Conservation (phyloP, 192 early-diverging fungal species). For the Lobosporangium transversale region DNA sequence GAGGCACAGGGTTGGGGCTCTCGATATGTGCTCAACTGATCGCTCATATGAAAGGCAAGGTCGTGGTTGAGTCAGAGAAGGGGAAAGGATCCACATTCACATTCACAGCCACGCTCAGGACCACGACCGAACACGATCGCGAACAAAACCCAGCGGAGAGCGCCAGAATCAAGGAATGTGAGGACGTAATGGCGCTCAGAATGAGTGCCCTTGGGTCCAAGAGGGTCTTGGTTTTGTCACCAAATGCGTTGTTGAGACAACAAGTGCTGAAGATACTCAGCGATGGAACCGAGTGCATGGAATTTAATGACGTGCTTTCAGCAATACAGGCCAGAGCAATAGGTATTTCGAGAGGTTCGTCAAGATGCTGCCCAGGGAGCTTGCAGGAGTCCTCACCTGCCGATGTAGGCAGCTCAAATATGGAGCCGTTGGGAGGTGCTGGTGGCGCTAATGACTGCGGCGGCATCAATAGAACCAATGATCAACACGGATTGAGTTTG, state of each 20-base stretch:
- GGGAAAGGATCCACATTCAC: conserved; percentile 56
- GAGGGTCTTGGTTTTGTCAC: conserved; percentile 28
- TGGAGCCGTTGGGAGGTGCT: neutral
- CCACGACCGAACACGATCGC: conserved; percentile 18
- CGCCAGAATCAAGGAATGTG: conserved; percentile 27
- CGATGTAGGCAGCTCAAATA: too few species aligned
- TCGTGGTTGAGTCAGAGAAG: conserved; percentile 54
- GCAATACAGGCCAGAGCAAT: conserved; percentile 20
- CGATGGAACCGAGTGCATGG: conserved; percentile 4
- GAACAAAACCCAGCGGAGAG: conserved; percentile 28
- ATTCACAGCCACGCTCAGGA: conserved; percentile 26
- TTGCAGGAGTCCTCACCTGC: neutral
- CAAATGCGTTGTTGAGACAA: conserved; percentile 17
- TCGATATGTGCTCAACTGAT: conserved; percentile 61
- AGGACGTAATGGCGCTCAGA: conserved; percentile 5
- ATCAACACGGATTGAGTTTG: neutral
- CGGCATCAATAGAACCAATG: neutral
- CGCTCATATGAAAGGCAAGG: conserved; percentile 52
- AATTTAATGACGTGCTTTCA: conserved; percentile 21
- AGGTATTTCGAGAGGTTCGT: conserved; percentile 5
- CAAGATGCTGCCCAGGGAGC: neutral
- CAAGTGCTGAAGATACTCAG: conserved; percentile 11
- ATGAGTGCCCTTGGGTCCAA: neutral
- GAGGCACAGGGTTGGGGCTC: conserved; percentile 59
- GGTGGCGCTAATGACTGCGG: neutral